Base-by-base conservation (phyloP, 2,329 filamentous ascomycete genomes). In the Diaporthe ilicicola region DNA sequence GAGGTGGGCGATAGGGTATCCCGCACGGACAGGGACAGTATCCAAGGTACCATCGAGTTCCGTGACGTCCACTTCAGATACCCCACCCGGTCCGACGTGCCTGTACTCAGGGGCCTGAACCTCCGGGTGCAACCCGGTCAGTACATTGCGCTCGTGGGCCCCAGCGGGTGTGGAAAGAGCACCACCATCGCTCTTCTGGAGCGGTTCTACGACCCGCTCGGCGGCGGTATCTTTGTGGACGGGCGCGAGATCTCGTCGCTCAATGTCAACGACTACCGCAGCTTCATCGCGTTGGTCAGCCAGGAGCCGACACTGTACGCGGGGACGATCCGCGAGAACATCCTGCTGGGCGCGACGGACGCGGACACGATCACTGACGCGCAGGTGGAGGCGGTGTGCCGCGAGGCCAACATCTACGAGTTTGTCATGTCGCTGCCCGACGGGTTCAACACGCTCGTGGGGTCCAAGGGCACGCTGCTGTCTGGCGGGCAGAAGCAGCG, bases 251-350 rank as follows among this genome's bases (percentile, higher is more conserved):
- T 98, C 76, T 92, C 90, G 72, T 87, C 86, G 13, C 85, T 98
- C 61, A 95, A 97, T 77, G 86, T 97, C 77, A 94, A 93, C 81
- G 90, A 95, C 69, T 98, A 98, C 83, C 92, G 96, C 66, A 91
- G 88, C 22, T 90, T 91, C 79, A 89, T 98, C 74, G 92, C 95
- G 0, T 91, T 99, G 12, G 95, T 99, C 17, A 94, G 92, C 42
- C 96, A 98, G 79, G 96, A 98, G 79, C 95, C 96, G 0, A 97
- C 95, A 0, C 84, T 99, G 0, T 99, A 98, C 82, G 94, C 97
- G 80, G 96, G 95, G 53, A 95, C 92, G 0, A 94, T 99, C 77
- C 89, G 88, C 74, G 95, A 98, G 42, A 98, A 98, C 79, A 94
- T 98, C 73, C 82, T 97, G 6, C 88, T 98, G 2, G 94, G 94